Evolutionary conservation across 441 rosid species (phyloP), one percentile per base, ranked within the genome.

Genomic region (Rhodomyrtus psidioides): DNA sequence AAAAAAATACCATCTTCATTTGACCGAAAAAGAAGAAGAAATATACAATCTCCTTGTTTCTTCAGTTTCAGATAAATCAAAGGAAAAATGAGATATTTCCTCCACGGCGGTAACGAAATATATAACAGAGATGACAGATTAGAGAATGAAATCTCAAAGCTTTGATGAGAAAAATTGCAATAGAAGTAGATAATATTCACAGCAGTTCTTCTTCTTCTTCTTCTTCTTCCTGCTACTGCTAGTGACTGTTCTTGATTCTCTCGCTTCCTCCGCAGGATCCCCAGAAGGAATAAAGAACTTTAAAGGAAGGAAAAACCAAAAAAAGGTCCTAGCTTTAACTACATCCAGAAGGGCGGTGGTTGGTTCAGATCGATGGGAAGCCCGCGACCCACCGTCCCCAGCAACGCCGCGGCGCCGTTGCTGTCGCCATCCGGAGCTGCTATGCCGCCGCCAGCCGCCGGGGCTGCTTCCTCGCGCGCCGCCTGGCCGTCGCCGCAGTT

Each of bases 341-440:
- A 21, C 60, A 82, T 82, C 97, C 98, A 95, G 89, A 93, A 60
- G 42, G 98, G 99, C 55, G 99, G 99, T 0, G 99, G 99, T 88
- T 97, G 96, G 90, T 97, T 97, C 92, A 97, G 93, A 85, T 97
- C 99, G 30, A 97, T 94, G 27, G 98, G 93, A 90, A 96, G 86
- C 42, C 98, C 99, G 53, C 97, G 96, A 83, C 92, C 90, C 19
- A 89, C 96, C 39, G 91, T 88, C 81, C 94, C 94, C 23, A 93
- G 86, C 57, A 95, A 84, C 59, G 96, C 88, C 56, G 91, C 27
- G 53, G 91, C 83, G 16, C 89, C 81, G 2, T 85, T 87, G 57
- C 65, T 85, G n/a, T 88, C 90, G 28, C 91, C 85, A 85, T 86
- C 53, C 65, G 92, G 85, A 51, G 76, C 53, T 30, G 76, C 53